phyloP scores from a whole-genome alignment of 371 early-diverging fungal species.

The Mortierella sp. region DNA sequence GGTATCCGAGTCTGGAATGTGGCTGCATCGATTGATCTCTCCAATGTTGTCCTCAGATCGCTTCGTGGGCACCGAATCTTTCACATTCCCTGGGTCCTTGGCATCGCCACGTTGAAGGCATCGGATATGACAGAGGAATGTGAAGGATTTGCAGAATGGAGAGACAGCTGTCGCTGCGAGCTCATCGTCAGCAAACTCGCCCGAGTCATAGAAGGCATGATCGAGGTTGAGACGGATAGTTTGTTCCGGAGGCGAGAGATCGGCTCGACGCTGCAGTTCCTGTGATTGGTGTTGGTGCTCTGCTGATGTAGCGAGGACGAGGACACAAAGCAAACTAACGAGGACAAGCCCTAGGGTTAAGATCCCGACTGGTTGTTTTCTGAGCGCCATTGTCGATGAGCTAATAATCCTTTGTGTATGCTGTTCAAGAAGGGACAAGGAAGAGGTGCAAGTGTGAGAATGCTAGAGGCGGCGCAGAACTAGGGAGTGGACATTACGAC shows the following conservation, averaged over 20 bases:
- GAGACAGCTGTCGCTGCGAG: slow-evolving; percentile 38
- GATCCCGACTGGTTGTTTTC: not conserved
- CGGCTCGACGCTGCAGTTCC: slow-evolving; percentile 1
- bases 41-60: not conserved
- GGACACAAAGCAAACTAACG: not conserved
- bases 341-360: not conserved
- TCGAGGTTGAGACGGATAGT: slow-evolving; percentile 6
- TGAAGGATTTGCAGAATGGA: slow-evolving; percentile 51
- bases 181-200: slow-evolving; percentile 13
- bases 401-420: too few species aligned
- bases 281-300: not conserved
- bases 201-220: slow-evolving; percentile 24
- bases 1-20: slow-evolving; percentile 19
- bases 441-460: too few species aligned
- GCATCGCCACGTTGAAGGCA: slow-evolving; percentile 47
- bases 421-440: too few species aligned
- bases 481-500: too few species aligned
- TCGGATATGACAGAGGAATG: slow-evolving; percentile 47
- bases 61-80: not conserved
- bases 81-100: slow-evolving; percentile 14
- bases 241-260: not conserved
- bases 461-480: too few species aligned
- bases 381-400: not conserved
- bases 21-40: slow-evolving; percentile 36
- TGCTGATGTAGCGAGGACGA: not conserved